Conservation (phyloP, 2,329 filamentous ascomycete genomes). For the Ceratocystis lukuohia region DNA sequence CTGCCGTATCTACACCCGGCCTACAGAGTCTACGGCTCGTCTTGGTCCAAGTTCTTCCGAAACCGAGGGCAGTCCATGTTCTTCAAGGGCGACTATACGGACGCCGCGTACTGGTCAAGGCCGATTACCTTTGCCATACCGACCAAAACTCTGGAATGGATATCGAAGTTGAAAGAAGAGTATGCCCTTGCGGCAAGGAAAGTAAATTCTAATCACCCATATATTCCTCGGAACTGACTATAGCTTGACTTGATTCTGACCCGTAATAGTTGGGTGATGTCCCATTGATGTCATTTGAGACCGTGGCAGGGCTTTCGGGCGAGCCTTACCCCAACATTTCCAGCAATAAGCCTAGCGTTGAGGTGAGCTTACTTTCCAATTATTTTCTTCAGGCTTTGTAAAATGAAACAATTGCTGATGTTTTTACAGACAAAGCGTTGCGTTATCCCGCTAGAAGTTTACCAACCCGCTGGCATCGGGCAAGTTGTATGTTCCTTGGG, state of each 20-base stretch:
- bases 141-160: not conserved
- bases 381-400: too few species aligned
- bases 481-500: conserved; percentile 10
- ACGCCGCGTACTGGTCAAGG: not conserved
- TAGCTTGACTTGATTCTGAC: not conserved
- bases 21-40: conserved; percentile 6
- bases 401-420: not conserved
- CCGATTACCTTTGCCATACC: conserved; percentile 15
- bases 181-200: not conserved
- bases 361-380: not conserved
- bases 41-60: conserved; percentile 12
- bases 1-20: conserved; percentile 11
- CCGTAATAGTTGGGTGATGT: not conserved
- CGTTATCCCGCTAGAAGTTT: conserved; percentile 1
- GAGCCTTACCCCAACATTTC: conserved; percentile 6
- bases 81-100: conserved; percentile 7
- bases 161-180: not conserved
- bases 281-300: not conserved
- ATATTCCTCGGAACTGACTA: not conserved
- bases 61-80: conserved; percentile 10
- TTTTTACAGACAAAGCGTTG: not conserved
- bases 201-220: not conserved
- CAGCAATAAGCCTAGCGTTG: not conserved
- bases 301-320: not conserved
- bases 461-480: conserved; percentile 5